Evolutionary conservation across 768 basidiomycete genomes (phyloP), one percentile per base, ranked within the genome.

Genomic region (Boletales sp.): DNA sequence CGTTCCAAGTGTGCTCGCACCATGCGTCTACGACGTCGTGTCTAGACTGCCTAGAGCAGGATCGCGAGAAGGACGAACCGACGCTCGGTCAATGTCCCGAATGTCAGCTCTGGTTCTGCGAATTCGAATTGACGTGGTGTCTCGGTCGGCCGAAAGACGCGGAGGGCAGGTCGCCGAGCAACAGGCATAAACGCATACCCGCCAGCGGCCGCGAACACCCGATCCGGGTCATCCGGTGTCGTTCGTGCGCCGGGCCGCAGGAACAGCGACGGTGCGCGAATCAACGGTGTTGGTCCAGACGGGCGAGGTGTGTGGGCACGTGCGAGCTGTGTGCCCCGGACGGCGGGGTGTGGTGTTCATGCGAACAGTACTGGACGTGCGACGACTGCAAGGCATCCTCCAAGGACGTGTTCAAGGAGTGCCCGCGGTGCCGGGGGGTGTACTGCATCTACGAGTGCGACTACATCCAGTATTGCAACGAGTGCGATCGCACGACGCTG

Each of bases 91-190:
- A 62, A 49, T 65, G 60, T 32, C 62, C 63, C 12, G 10, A 40
- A 8, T 65, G 59, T 40, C 7, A 51, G 30, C 48, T 52, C 42
- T 65, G 62, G 63, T 59, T 52, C 41, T 62, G 59, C 40, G 47
- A 36, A 13, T 48, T 32, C 17, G 63, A 64, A 5, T 18, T 63
- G 46, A 51, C 40, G 3, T 64, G 62, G 62, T 65, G 62, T 40
- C 43, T 41, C 1, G 62, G 63, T 39, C 56, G 61, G 47, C 61
- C 62, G 2, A 57, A 32, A 30, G 43, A 52, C 0, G 29, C 29
- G 3, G 12, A 27, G 5, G 36, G 43, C 19, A 34, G 50, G 43
- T 36, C 47, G 17, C 43, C 47, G 12, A 40, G 45, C 12, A 8
- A n/a, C 14, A 21, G 38, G 14, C 31, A 41, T 7, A 40, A 24